Base-by-base conservation (phyloP, 1,284 basidiomycete genomes). In the Sanguinoderma infundibulare region DNA sequence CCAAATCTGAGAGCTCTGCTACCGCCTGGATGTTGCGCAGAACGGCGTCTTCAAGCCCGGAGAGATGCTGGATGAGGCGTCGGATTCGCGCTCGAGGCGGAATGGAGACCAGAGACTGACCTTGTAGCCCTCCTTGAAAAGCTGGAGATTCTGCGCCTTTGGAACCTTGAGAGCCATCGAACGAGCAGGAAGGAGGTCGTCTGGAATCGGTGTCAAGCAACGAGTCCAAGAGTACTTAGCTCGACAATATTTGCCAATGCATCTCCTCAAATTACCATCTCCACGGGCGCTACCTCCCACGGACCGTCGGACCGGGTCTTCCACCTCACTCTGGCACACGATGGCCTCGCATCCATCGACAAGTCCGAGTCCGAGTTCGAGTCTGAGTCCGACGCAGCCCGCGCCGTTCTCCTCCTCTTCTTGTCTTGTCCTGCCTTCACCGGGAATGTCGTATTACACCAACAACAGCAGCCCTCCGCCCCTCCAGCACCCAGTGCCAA, bases 71-170 rank as follows among this genome's bases (percentile, higher is more conserved):
- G 59, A 71, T 68, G 51, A 61, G 55, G 62, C 62, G 65, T 64
- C 59, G 55, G 59, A 38, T 20, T 30, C 22, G 15, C 0, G 5
- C 4, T n/a, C 14, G 17, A 32, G 20, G 15, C 40, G 22, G 15
- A 14, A 40, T 35, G 26, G 34, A 35, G 1, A 20, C 53, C 22
- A 24, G 39, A 36, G 34, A 69, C 75, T 30, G 64, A 92, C 92
- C 84, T 96, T 96, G 84, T 94, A 95, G 24, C 94, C 95, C 49
- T 95, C 91, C 77, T 98, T 98, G 84, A 98, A 98, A 51, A 98
- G 87, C 78, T 95, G 94, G 46, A 96, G 77, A 67, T 92, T 92
- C 73, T 89, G 92, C 47, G 91, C 83, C 78, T 96, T 96, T 50
- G 96, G 96, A 30, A 98, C 95, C 83, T 96, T 96, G 72, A 98